Percentiles rank a stretch among this genome's conserved stretches.
Conservation (phyloP, 495 filamentous ascomycete genomes). For the Neurospora sp. region DNA sequence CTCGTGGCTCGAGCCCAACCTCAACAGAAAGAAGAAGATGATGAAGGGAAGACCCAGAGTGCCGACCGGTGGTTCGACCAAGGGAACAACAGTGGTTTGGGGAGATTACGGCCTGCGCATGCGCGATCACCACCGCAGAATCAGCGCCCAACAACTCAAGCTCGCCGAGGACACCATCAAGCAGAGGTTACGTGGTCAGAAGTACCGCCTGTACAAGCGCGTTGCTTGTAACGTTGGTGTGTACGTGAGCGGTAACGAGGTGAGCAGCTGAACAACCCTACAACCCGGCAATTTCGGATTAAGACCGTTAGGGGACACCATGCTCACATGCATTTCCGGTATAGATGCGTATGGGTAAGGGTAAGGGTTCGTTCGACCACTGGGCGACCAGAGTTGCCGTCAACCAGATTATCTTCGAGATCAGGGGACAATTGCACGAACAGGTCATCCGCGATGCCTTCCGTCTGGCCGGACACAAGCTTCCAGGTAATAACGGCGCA, state of each 20-base stretch:
- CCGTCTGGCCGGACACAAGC: constrained; percentile 85
- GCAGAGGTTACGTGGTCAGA: constrained; percentile 76
- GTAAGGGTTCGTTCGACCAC: constrained; percentile 94
- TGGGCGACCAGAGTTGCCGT: constrained; percentile 86
- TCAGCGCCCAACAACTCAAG: constrained; percentile 79
- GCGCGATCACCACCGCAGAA: constrained; percentile 82
- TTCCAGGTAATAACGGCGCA: constrained; percentile 61
- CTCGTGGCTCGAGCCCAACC: constrained; percentile 72
- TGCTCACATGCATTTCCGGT: constrained; percentile 12
- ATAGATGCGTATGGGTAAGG: constrained; percentile 90
- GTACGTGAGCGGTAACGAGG: constrained; percentile 90
- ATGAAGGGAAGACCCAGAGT: constrained; percentile 85
- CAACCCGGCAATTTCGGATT: not conserved
- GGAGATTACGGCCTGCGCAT: constrained; percentile 94
- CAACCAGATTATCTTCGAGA: constrained; percentile 81
- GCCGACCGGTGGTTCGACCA: constrained; percentile 77
- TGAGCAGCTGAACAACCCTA: constrained; percentile 19
- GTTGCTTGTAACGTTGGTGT: constrained; percentile 88
- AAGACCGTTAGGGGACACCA: not conserved
- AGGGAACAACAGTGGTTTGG: constrained; percentile 93
- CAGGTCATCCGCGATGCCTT: constrained; percentile 91
- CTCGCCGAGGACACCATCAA: constrained; percentile 90
- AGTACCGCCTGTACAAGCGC: constrained; percentile 84
- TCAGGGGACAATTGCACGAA: constrained; percentile 88
- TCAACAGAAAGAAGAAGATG: constrained; percentile 67